Conservation (phyloP, 768 basidiomycete genomes). For the Suillus discolor region DNA sequence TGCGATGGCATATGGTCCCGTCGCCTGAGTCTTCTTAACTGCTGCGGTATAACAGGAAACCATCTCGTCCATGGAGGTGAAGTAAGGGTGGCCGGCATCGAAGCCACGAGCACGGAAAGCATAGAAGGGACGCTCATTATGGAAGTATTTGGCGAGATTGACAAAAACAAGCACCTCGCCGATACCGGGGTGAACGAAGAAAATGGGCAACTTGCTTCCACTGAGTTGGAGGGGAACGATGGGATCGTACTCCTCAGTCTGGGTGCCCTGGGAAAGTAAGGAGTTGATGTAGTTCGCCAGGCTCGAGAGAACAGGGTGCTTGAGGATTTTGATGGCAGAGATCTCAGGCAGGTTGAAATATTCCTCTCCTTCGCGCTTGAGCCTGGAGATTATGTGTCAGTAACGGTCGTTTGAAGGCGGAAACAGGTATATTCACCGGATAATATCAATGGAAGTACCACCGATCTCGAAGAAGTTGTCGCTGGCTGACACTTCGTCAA, state of each 20-base stretch:
- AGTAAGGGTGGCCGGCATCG: slow-evolving; percentile 33
- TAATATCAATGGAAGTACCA: slow-evolving; percentile 43
- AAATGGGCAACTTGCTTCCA: slow-evolving; percentile 43
- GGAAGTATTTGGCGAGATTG: slow-evolving; percentile 43
- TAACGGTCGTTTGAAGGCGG: neutral
- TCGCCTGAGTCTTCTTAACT: slow-evolving; percentile 29
- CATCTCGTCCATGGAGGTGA: slow-evolving; percentile 36
- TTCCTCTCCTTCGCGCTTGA: slow-evolving; percentile 31
- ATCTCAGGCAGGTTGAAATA: slow-evolving; percentile 33
- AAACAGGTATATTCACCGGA: slow-evolving; percentile 14
- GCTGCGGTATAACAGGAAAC: slow-evolving; percentile 33
- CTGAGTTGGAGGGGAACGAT: slow-evolving; percentile 42
- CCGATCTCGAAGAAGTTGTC: slow-evolving; percentile 46
- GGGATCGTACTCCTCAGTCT: slow-evolving; percentile 37
- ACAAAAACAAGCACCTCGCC: slow-evolving; percentile 45
- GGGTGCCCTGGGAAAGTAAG: slow-evolving; percentile 22
- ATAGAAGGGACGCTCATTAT: slow-evolving; percentile 41
- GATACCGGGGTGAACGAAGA: slow-evolving; percentile 47
- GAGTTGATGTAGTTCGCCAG: slow-evolving; percentile 34
- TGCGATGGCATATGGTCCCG: slow-evolving; percentile 37
- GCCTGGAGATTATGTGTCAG: slow-evolving; percentile 6
- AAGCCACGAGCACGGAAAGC: slow-evolving; percentile 45
- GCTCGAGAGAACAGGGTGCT: slow-evolving; percentile 33
- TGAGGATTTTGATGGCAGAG: slow-evolving; percentile 42
- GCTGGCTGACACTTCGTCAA: slow-evolving; percentile 25